Evolutionary conservation across 352 stramenopile genomes (phyloP), one percentile per base, ranked within the genome.

Genomic region (Hyaloperonospora arabidopsidis): DNA sequence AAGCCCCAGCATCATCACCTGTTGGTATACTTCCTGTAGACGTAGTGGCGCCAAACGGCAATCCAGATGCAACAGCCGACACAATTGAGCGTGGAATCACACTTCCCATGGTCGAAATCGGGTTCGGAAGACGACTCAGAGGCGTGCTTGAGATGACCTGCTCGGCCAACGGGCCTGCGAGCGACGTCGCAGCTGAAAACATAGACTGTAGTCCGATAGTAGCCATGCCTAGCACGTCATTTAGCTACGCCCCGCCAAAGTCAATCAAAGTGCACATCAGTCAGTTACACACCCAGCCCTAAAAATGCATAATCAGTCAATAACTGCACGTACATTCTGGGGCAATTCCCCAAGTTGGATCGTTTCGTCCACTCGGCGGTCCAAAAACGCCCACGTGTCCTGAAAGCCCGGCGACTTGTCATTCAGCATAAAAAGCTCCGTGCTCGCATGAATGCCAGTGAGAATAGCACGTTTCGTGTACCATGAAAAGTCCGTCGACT

Each of bases 401-500:
- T 89, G 62, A 34, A 77, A 87, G 61, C 75, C 69, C 1, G 65
- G 56, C 40, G 84, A 94, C 57, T 76, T 59, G 61, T 94, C 84
- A 38, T 78, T 84, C n/a, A 94, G 73, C 76, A 92, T 76, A 34
- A 89, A 90, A 21, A 94, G 65, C 65, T 94, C 84, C 45, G 79
- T 89, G 58, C 74, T 88, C 17, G 79, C 72, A 62, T 93, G 89
- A 52, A 91, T 80, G 12, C 68, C 78, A 38, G 76, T 86, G 23
- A 94, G 72, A 29, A 89, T 58, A 21, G 81, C 81, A 35, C 81
- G 81, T 66, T 94, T 94, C 21, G 81, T 87, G 66, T 93, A 94
- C 84, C 84, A 94, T 17, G 71, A 86, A 52, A 76, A 57, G 58
- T 92, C 80, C 25, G 76, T 90, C 49, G 84, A 91, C 67, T 87